phyloP scores from a whole-genome alignment of 306 rosid genomes.

The Dalbergia cochinchinensis region DNA sequence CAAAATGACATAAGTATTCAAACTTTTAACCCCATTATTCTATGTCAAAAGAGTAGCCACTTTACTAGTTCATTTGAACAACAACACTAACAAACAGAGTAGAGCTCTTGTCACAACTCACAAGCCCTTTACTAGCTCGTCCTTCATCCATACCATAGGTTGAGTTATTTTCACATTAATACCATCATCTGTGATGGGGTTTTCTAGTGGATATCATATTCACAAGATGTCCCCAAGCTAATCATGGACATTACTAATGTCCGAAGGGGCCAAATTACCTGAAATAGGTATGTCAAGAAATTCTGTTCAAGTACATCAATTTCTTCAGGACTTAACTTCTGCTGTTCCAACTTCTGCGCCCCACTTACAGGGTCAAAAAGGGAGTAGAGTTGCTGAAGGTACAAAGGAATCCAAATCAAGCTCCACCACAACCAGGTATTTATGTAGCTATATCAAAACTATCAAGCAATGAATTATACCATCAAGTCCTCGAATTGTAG shows the following conservation, averaged over 20 bases:
- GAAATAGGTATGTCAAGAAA: conserved; percentile 81
- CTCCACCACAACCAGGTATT: conserved; percentile 33
- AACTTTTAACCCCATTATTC: neutral
- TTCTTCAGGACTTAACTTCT: conserved; percentile 67
- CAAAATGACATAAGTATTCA: neutral
- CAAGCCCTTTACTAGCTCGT: conserved; percentile 3
- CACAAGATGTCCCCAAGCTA: conserved; percentile 7
- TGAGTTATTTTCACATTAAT: neutral
- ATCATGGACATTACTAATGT: conserved; percentile 8
- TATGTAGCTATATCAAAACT: conserved; percentile 31
- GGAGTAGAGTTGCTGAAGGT: conserved; percentile 89
- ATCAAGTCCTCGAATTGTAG: conserved; percentile 97
- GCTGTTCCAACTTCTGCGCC: conserved; percentile 81
- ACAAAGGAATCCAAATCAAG: conserved; percentile 35
- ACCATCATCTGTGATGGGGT: neutral
- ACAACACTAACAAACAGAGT: conserved; percentile 10
- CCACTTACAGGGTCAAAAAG: conserved; percentile 90
- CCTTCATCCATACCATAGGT: neutral
- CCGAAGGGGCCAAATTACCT: conserved; percentile 60
- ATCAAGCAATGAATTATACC: conserved; percentile 59
- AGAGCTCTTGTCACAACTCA: neutral
- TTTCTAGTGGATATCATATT: neutral
- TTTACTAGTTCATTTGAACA: neutral
- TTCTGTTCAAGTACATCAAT: conserved; percentile 86
- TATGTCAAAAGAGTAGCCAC: conserved; percentile 3